phyloP scores from a whole-genome alignment of 2,329 filamentous ascomycete species.

The Daldinia eschscholtzii region DNA sequence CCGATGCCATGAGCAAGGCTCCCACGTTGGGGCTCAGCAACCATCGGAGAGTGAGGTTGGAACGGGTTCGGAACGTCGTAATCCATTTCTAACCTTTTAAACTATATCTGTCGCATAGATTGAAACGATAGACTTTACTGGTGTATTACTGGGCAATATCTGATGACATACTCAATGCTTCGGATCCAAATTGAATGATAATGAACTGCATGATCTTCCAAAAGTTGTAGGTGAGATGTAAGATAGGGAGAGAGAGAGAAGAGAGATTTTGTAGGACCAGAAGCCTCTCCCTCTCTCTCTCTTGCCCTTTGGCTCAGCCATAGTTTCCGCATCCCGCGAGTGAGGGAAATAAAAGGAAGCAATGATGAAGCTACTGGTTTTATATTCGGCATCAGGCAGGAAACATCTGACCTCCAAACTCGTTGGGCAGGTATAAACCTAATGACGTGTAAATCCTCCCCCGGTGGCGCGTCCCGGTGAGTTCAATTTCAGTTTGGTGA shows the following conservation, averaged over 20 bases:
- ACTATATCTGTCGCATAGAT: neutral
- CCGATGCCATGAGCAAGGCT: neutral
- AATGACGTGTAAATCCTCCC: conserved; percentile 18
- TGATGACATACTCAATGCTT: conserved; percentile 7
- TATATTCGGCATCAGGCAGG: conserved; percentile 6
- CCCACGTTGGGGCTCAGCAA: neutral
- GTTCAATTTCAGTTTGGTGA: conserved; percentile 2
- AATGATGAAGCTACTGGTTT: conserved; percentile 1
- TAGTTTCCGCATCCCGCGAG: neutral
- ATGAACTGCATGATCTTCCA: neutral
- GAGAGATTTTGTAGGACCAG: conserved; percentile 4
- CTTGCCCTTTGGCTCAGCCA: neutral
- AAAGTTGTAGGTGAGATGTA: neutral
- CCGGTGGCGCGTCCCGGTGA: conserved; percentile 1
- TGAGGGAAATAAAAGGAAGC: neutral
- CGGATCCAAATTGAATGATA: conserved; percentile 21
- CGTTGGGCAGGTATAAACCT: conserved; percentile 9
- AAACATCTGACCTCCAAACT: conserved; percentile 2
- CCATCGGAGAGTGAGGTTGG: conserved; percentile 25
- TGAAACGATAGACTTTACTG: conserved; percentile 11
- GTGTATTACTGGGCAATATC: neutral
- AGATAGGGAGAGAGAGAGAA: neutral
- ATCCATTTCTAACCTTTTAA: conserved; percentile 5
- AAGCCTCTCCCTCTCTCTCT: conserved; percentile 7
- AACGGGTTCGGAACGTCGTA: conserved; percentile 3